Evolutionary conservation across 768 basidiomycete species (phyloP), one percentile per base, ranked within the genome.

Genomic region (Lanmaoa rubissima): DNA sequence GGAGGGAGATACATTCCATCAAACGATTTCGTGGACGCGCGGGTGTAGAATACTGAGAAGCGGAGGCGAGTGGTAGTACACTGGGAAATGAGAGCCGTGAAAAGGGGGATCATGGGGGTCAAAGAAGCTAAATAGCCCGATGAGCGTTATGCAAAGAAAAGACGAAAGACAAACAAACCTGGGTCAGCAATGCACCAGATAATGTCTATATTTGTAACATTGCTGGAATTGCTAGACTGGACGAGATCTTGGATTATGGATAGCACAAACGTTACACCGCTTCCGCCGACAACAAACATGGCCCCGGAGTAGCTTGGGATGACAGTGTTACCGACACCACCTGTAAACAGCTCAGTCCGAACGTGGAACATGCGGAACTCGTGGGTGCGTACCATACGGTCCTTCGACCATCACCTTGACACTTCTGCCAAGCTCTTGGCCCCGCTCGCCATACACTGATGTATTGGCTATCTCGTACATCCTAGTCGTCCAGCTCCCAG

Each of bases 201-300:
- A 14, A 93, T 70, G 48, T 87, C 81, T 53, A 92, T 80, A 2
- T 78, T 69, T 42, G 83, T 82, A 39, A 84, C 76, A 45, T 82
- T 76, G 54, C 82, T 82, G n/a, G 76, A 70, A 10, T 83, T 78
- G 17, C 71, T 71, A 2, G 76, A 59, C 17, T 56, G 63, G 26
- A 92, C 76, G 34, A 93, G 73, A 48, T 91, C 89, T 56, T 87
- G 80, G 8, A 88, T 78, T 1, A 81, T 69, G 6, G 83, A 75
- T 12, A 92, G 76, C 0, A 81, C 81, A 60, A 86, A 90, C 0
- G 88, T 83, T 58, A 93, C 85, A 0, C 92, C 92, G 51, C 85
- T 87, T 9, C 91, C 91, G 13, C 88, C 92, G 17, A 79, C 84
- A 9, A 91, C 70, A 55, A 92, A 78, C 31, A 92, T 71, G 6